Conservation (phyloP, 805 yeast genomes). For the Zygotorulaspora danielsina region DNA sequence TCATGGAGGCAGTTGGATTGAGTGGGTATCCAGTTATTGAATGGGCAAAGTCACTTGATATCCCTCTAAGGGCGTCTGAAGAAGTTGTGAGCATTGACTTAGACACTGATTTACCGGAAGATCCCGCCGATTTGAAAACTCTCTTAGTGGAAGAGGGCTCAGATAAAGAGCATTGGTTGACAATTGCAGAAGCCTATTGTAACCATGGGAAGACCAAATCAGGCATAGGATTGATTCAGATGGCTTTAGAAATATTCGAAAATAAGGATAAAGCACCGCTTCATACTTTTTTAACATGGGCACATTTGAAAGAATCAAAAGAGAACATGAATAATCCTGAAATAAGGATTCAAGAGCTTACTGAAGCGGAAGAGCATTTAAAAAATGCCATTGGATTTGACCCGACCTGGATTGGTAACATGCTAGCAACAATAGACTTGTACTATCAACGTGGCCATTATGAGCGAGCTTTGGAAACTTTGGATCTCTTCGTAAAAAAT, state of each 20-base stretch:
- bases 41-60: conserved; percentile 39
- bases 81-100: conserved; percentile 85
- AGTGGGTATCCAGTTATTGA: conserved; percentile 30
- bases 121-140: conserved; percentile 75
- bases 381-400: conserved; percentile 48
- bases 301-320: conserved; percentile 48
- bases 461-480: conserved; percentile 66
- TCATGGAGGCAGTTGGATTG: conserved; percentile 12
- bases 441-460: conserved; percentile 53
- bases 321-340: conserved; percentile 21
- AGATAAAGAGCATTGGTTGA: conserved; percentile 73
- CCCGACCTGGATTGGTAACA: conserved; percentile 44
- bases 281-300: conserved; percentile 69
- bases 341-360: conserved; percentile 32
- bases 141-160: conserved; percentile 79
- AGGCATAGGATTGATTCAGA: conserved; percentile 57
- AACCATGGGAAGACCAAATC: conserved; percentile 54
- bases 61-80: conserved; percentile 71
- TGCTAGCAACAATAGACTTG: conserved; percentile 66
- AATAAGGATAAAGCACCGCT: conserved; percentile 45
- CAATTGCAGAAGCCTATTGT: conserved; percentile 77
- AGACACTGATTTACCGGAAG: conserved; percentile 80
- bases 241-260: conserved; percentile 47
- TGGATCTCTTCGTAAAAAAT: conserved; percentile 53
- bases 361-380: conserved; percentile 42